These are phyloP conservation scores for Ambrosiella xylebori DNA, from an alignment of 2,329 filamentous ascomycete species.

Conservation along the genomic window DNA sequence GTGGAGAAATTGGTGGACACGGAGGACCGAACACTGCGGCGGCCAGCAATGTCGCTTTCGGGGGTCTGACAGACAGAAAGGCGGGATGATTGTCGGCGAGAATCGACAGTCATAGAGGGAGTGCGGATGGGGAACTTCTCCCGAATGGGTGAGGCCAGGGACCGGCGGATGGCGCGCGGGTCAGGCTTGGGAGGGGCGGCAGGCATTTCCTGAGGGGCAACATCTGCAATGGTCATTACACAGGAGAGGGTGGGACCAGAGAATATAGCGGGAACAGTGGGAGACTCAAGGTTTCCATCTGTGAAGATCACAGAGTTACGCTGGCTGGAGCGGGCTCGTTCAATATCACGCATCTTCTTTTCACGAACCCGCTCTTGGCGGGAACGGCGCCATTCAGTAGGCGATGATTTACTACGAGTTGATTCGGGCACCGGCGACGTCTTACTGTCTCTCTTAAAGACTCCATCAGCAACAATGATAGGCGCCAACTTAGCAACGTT, in stretches of 20 bases:
- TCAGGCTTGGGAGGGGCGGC: background rate
- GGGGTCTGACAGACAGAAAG: background rate
- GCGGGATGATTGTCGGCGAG: background rate
- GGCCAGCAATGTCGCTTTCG: background rate
- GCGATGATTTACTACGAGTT: background rate
- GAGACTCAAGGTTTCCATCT: background rate
- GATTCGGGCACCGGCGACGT: background rate
- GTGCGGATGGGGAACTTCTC: background rate
- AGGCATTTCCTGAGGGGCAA: constrained; percentile 19
- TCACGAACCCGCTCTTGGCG: constrained; percentile 23
- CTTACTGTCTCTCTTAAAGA: constrained; percentile 5
- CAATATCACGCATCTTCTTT: constrained; percentile 25
- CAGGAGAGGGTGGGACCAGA: constrained; percentile 18
- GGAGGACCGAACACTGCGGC: background rate
- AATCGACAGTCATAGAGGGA: background rate
- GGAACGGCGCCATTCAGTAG: constrained; percentile 9
- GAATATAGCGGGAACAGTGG: background rate
- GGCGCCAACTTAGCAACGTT: constrained; percentile 11
- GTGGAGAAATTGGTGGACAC: background rate
- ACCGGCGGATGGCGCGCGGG: background rate
- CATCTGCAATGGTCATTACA: constrained; percentile 25
- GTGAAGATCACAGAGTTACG: constrained; percentile 13
- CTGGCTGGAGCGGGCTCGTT: constrained; percentile 19
- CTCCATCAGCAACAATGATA: constrained; percentile 1
- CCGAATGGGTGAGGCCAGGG: background rate